A percentile compares a stretch with the other conserved stretches of the same genome.
These are phyloP conservation scores for Solioccasus polychromus DNA, from an alignment of 768 basidiomycete species.

Conservation along the genomic window DNA sequence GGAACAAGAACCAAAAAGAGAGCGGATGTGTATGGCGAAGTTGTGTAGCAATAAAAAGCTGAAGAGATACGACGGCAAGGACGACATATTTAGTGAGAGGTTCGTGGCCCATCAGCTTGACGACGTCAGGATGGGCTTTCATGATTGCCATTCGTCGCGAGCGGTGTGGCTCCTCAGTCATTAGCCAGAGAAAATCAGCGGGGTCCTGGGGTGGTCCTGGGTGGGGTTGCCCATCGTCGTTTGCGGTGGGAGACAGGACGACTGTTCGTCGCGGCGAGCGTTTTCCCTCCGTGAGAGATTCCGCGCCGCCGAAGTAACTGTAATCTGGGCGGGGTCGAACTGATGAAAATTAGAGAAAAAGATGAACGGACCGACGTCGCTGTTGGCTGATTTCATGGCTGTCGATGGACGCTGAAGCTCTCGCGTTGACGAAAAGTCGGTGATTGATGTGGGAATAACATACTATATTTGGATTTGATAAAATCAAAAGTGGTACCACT, in stretches of 20 bases:
- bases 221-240: constrained; percentile 42
- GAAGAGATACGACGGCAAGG: constrained; percentile 74
- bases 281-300: constrained; percentile 58
- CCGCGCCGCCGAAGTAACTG: constrained; percentile 82
- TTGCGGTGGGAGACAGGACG: constrained; percentile 36
- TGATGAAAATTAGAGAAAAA: no score
- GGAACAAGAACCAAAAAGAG: constrained; percentile 68
- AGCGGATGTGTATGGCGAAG: constrained; percentile 69
- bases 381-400: constrained; percentile 14
- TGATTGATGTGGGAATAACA: constrained; percentile 22
- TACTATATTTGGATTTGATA: constrained; percentile 13
- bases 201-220: constrained; percentile 68
- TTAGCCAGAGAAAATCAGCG: constrained; percentile 89
- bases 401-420: neutral
- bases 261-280: constrained; percentile 53
- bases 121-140: constrained; percentile 94
- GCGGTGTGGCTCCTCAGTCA: constrained; percentile 98
- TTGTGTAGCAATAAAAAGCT: constrained; percentile 59
- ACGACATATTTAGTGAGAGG: constrained; percentile 90
- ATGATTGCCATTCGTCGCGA: constrained; percentile 83
- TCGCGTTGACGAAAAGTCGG: neutral
- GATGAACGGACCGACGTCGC: constrained; percentile 20
- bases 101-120: constrained; percentile 95
- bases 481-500: constrained; percentile 25
- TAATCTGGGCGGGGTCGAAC: constrained; percentile 47